A percentile compares a stretch with the other conserved stretches of the same genome.
These are phyloP conservation scores for Vitis hybrid DNA, from an alignment of 177 flowering plant genomes.

Conservation along the genomic window DNA sequence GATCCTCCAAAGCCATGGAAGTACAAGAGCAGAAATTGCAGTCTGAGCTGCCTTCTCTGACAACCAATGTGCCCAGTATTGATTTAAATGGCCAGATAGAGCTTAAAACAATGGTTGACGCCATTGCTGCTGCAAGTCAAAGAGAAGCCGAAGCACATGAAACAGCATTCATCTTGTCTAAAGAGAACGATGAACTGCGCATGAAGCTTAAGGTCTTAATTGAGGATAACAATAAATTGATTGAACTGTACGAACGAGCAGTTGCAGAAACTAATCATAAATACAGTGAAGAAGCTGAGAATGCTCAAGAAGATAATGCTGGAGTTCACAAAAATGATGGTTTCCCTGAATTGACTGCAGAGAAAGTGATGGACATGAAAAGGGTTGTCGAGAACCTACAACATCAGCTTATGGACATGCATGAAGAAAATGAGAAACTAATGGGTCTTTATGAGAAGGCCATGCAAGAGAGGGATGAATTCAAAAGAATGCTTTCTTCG, in stretches of 20 bases:
- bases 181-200: constrained; percentile 81
- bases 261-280: constrained; percentile 38
- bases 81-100: constrained; percentile 63
- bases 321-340: constrained; percentile 14
- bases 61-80: constrained; percentile 18
- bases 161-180: constrained; percentile 64
- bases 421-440: constrained; percentile 90
- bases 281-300: constrained; percentile 9
- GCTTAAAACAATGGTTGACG: constrained; percentile 91
- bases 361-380: constrained; percentile 26
- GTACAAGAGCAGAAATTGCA: constrained; percentile 30
- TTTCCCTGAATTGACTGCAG: constrained; percentile 19
- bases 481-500: constrained; percentile 49
- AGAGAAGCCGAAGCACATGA: constrained; percentile 97
- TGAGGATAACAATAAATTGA: constrained; percentile 84
- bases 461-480: constrained; percentile 88
- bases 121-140: constrained; percentile 90
- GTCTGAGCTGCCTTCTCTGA: constrained; percentile 19
- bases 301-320: constrained; percentile 13
- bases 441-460: constrained; percentile 83
- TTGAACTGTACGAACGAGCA: constrained; percentile 79
- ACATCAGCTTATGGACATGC: constrained; percentile 73
- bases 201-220: constrained; percentile 67
- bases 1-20: constrained; percentile 27
- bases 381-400: constrained; percentile 47